These are phyloP conservation scores for Camillea tinctor DNA, from an alignment of 2,329 filamentous ascomycete genomes.

Conservation along the genomic window DNA sequence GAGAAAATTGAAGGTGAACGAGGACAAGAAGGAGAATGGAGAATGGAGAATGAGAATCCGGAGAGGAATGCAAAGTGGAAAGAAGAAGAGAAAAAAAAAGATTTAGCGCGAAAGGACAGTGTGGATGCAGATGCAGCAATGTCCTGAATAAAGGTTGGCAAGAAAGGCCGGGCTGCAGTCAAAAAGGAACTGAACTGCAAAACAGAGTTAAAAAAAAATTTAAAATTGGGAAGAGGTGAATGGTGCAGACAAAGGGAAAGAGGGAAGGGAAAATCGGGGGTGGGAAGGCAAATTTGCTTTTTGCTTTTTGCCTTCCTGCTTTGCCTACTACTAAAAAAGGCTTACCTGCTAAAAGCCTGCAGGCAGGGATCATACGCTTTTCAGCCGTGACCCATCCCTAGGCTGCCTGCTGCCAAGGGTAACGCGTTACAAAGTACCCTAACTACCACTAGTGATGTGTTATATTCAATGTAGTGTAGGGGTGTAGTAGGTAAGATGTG, in stretches of 20 bases:
- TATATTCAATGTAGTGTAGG: too few relatives aligned
- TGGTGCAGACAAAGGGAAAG: neutral
- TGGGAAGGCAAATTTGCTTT: neutral
- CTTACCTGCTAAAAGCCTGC: neutral
- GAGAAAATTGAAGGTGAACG: neutral
- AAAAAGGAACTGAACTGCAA: neutral
- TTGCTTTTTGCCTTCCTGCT: neutral
- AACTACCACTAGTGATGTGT: too few relatives aligned
- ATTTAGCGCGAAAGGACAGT: neutral
- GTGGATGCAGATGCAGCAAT: neutral
- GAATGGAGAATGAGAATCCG: neutral
- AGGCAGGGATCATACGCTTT: neutral
- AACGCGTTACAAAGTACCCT: neutral
- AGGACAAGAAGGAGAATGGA: constrained; percentile 1
- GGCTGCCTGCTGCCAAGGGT: neutral
- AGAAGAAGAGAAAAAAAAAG: neutral
- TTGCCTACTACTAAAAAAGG: neutral
- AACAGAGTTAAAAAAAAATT: neutral
- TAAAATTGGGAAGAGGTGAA: neutral
- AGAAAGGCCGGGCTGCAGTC: neutral
- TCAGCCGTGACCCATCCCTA: neutral
- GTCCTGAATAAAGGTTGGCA: neutral
- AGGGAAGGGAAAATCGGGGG: neutral
- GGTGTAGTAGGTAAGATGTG: too few relatives aligned
- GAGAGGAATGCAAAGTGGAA: neutral